Evolutionary conservation across 2,329 filamentous ascomycete genomes (phyloP).

Genomic region (Xylariales sp.): DNA sequence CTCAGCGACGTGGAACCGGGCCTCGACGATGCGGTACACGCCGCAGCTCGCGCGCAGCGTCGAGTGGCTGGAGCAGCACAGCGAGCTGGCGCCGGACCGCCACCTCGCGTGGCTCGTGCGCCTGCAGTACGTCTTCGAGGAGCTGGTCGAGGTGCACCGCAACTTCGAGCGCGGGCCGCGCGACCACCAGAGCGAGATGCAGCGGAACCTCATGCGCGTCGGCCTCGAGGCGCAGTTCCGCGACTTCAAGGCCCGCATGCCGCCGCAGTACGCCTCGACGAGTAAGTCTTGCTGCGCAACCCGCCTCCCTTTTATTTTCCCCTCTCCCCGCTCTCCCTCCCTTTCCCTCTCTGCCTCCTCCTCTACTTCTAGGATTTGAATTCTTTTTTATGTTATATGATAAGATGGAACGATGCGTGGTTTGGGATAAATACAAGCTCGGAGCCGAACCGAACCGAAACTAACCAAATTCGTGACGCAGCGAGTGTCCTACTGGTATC

Average conservation of each 20-base stretch:
- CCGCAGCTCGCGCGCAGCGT: conserved; percentile 59
- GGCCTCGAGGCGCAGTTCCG: conserved; percentile 60
- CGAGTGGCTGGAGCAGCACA: conserved; percentile 55
- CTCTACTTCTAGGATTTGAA: conserved; percentile 25
- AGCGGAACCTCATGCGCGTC: conserved; percentile 58
- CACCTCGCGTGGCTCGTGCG: conserved; percentile 58
- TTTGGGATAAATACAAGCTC: too few species aligned
- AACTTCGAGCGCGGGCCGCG: conserved; percentile 42
- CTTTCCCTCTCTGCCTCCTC: conserved; percentile 5
- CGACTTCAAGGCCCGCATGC: conserved; percentile 56
- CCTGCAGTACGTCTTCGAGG: conserved; percentile 53
- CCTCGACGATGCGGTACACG: conserved; percentile 52
- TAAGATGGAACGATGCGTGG: not conserved
- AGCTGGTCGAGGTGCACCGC: conserved; percentile 51
- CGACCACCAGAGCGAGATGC: conserved; percentile 52
- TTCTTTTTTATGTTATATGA: not conserved
- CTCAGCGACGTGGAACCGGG: conserved; percentile 54
- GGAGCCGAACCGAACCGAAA: not conserved
- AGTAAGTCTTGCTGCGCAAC: conserved; percentile 38
- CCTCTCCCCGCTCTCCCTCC: not conserved
- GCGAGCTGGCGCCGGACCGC: conserved; percentile 54
- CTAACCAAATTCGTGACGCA: conserved; percentile 32
- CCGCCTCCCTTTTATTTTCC: too few species aligned
- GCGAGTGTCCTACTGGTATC: conserved; percentile 51
- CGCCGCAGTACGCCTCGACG: conserved; percentile 45